Base-by-base conservation (phyloP, 148 eudicot genomes). In the Agrostemma githago region DNA sequence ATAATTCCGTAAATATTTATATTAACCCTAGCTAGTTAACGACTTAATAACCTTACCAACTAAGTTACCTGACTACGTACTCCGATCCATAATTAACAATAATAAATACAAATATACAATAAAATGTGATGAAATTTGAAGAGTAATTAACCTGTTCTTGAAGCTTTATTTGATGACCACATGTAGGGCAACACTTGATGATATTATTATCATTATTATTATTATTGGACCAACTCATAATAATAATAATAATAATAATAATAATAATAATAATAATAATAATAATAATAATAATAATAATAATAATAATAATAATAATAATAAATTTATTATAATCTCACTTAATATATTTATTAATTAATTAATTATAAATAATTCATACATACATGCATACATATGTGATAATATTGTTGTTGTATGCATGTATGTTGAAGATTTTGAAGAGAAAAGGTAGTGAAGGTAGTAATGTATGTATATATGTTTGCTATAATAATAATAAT, bases 101-200 rank as follows among this genome's bases (percentile, higher is more conserved):
- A 26, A 26, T 1, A 26, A 26, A 26, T 26, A 1, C 34, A 0
- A n/a, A n/a, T n/a, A n/a, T n/a, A n/a, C n/a, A 26, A 26, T 26
- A 26, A 26, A 26, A 26, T 26, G 34, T 26, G 34, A 26, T 26
- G 34, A 26, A 26, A 26, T 26, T 26, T 26, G 34, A 26, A 26
- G 34, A 26, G 34, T 26, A 26, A 26, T 3, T 14, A 39, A 85
- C 89, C 89, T 88, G 86, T 74, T 84, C 83, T 76, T 80, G 79
- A 39, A 75, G 78, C 70, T 79, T 85, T 81, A 89, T 83, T 68
- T 73, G 85, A 41, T 86, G 87, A 43, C 92, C 92, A 77, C 92
- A 89, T 12, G 92, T 83, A 68, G 92, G 92, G 69, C 92, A 89
- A 59, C 82, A 71, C 62, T 63, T 77, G 11, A 67, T 65, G 14